A percentile compares a stretch with the other conserved stretches of the same genome.
Evolutionary conservation across 78 protist species (phyloP).

Genomic region (Polysphondylium violaceum): DNA sequence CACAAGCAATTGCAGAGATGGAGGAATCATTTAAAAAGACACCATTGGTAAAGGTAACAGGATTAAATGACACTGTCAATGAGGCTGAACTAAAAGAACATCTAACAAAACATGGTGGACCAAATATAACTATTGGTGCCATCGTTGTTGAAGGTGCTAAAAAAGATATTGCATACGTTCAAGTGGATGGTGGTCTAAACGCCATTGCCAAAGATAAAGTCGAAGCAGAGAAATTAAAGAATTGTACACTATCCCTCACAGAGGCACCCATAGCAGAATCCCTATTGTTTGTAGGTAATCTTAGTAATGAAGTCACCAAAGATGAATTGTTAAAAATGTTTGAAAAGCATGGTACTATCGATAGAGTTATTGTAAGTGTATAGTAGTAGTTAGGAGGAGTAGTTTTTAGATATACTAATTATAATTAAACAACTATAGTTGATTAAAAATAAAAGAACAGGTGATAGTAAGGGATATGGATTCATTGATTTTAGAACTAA

Average conservation of each 20-base stretch:
- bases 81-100: conserved; percentile 48
- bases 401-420: not conserved
- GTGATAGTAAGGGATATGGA: conserved; percentile 65
- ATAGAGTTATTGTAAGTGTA: conserved; percentile 53
- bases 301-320: conserved; percentile 33
- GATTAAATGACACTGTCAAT: conserved; percentile 44
- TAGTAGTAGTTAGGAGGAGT: not conserved
- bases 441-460: conserved; percentile 47
- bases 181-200: conserved; percentile 35
- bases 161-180: conserved; percentile 47
- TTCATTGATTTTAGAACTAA: conserved; percentile 72
- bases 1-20: conserved; percentile 30
- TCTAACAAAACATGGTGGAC: conserved; percentile 17
- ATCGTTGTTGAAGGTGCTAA: conserved; percentile 49
- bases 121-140: not conserved
- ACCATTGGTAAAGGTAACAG: conserved; percentile 33
- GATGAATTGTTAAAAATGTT: conserved; percentile 57
- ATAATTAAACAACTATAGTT: not conserved
- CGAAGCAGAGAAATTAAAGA: conserved; percentile 23
- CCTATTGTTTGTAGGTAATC: conserved; percentile 58
- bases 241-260: conserved; percentile 34
- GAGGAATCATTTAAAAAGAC: conserved; percentile 62
- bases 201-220: conserved; percentile 35
- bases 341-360: conserved; percentile 71
- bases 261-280: conserved; percentile 38